phyloP scores from a whole-genome alignment of 441 rosid species.

The Syzygium syzygioides region DNA sequence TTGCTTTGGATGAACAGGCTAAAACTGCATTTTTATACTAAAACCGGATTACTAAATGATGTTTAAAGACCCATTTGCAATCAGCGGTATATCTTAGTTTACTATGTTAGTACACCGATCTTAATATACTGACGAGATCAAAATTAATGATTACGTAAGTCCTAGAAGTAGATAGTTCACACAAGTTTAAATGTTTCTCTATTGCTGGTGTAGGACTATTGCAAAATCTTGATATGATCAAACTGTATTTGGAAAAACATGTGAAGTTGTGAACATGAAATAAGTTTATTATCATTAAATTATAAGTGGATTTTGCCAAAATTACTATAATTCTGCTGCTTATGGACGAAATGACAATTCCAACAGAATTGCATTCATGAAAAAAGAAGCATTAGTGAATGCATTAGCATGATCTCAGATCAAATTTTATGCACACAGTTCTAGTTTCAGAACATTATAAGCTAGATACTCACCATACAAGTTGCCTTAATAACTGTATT shows the following conservation, averaged over 20 bases:
- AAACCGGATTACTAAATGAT: neutral
- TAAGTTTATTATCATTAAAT: neutral
- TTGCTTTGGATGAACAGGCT: neutral
- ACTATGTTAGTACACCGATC: neutral
- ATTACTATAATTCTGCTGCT: neutral
- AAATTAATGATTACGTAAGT: neutral
- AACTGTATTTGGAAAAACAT: neutral
- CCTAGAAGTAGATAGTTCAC: neutral
- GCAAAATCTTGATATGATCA: neutral
- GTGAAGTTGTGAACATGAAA: neutral
- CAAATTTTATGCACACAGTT: neutral
- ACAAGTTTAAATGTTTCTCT: neutral
- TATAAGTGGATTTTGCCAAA: neutral
- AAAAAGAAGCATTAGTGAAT: neutral
- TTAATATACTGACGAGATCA: neutral
- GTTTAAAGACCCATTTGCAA: neutral
- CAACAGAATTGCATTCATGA: neutral
- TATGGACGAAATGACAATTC: neutral
- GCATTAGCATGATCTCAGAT: neutral
- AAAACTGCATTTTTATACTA: neutral
- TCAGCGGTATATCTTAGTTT: neutral
- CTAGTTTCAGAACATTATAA: neutral
- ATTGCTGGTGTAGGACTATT: neutral
- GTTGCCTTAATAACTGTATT: slow-evolving; percentile 30
- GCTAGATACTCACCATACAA: slow-evolving; percentile 10